A percentile compares a stretch with the other conserved stretches of the same genome.
phyloP scores from a whole-genome alignment of 73 alveolate genomes.

The Paramecium sonneborni region DNA sequence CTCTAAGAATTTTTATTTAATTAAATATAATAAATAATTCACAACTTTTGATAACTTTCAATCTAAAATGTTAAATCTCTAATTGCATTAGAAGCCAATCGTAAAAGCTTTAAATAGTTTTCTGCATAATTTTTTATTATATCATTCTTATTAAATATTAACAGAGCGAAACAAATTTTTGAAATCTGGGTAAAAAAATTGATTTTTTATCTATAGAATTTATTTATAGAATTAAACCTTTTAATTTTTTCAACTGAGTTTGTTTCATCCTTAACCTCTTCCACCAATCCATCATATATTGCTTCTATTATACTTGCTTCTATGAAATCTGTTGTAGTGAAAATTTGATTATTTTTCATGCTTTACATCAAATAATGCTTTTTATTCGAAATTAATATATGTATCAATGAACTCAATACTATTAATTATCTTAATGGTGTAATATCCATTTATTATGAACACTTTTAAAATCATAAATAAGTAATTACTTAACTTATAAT shows the following conservation, averaged over 20 bases:
- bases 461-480: background rate
- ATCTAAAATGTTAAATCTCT: background rate
- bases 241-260: background rate
- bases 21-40: background rate
- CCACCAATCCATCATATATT: background rate
- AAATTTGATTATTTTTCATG: background rate
- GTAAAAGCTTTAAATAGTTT: background rate
- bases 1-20: background rate
- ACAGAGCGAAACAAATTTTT: background rate
- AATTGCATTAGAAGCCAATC: background rate
- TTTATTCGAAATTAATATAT: background rate
- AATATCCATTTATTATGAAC: background rate
- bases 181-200: background rate
- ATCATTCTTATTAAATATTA: background rate
- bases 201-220: background rate
- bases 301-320: slow-evolving; percentile 2
- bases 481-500: background rate
- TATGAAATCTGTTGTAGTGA: background rate
- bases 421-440: slow-evolving; percentile 20
- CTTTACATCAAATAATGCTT: background rate
- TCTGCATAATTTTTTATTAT: background rate
- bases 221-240: background rate
- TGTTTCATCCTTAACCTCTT: background rate
- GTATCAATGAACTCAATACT: background rate
- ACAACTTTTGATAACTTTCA: background rate